Percentiles rank a stretch among this genome's conserved stretches.
These are phyloP conservation scores for Colletotrichum sp. DNA, from an alignment of 2,329 filamentous ascomycete species.

Conservation along the genomic window DNA sequence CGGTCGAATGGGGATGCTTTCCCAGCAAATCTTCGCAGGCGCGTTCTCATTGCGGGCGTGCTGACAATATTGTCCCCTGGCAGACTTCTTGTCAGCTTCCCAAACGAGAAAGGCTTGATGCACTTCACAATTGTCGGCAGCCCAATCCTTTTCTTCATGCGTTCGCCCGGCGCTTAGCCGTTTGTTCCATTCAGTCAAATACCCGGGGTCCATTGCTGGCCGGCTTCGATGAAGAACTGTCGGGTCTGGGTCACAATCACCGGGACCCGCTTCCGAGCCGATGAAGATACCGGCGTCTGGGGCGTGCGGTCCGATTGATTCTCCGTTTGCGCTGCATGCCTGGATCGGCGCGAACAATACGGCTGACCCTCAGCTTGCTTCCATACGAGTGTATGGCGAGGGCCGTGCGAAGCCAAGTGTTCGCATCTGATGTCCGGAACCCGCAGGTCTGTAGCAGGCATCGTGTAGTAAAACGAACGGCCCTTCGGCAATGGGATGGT, in stretches of 20 bases:
- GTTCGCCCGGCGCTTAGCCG: neutral
- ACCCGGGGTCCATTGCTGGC: neutral
- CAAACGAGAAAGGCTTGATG: conserved; percentile 3
- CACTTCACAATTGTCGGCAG: neutral
- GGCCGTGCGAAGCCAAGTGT: neutral
- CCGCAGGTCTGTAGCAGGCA: neutral
- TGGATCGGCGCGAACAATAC: neutral
- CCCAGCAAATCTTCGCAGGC: neutral
- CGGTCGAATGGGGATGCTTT: neutral
- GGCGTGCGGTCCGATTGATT: neutral
- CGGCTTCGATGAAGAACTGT: neutral
- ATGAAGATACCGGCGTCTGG: neutral
- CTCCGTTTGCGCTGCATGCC: neutral
- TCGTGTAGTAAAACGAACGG: neutral
- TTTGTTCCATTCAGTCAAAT: neutral
- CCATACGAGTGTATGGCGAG: neutral
- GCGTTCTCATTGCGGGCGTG: neutral
- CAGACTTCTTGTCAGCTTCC: neutral
- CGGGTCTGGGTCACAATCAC: neutral
- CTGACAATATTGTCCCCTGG: neutral
- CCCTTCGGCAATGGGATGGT: neutral
- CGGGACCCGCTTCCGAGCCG: neutral
- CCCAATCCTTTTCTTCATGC: neutral
- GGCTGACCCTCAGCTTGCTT: neutral
- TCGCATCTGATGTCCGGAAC: neutral